Base-by-base conservation (phyloP, 768 basidiomycete genomes). In the Omphalotus guepiniiformis region DNA sequence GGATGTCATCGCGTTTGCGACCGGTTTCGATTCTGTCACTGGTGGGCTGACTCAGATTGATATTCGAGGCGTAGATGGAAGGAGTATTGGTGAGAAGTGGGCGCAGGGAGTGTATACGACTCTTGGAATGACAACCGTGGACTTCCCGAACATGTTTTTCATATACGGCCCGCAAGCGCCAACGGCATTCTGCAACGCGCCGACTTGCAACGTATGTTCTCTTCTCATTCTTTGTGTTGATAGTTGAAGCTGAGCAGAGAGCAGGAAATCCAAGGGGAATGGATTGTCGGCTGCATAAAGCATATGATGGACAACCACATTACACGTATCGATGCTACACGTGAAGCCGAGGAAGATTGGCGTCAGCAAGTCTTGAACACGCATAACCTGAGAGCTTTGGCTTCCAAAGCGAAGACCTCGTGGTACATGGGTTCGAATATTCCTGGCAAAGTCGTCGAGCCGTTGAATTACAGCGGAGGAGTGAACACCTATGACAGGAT, bases 261-360 rank as follows among this genome's bases (percentile, higher is more conserved):
- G 40, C 29, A 62, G 61, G 59, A 62, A 50, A 37, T 58, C 15
- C 61, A 62, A 54, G 47, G 56, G n/a, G 50, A 55, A 27, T 63
- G 61, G 61, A 53, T 63, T 27, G 42, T 54, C 27, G 38, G 57
- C 30, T 63, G 55, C 34, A 49, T 61, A 19, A 42, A 32, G 16
- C n/a, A 52, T 39, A 53, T 55, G 49, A 52, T 50, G 15, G 22
- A 57, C 12, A 50, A 55, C 16, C 37, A 44, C 0, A 34, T 39
- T 7, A 29, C 18, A 23, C 34, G 21, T 22, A 47, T 47, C 3
- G 35, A 38, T 27, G n/a, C 46, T 8, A 39, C 36, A 26, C 26
- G 12, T 30, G 27, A 47, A 22, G 46, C 46, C 25, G 46, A 39
- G 37, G 27, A 15, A 7, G 27, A 47, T 19, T 47, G 46, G 46